Evolutionary conservation across 257 asterid genomes (phyloP).

Genomic region (Echium plantagineum): DNA sequence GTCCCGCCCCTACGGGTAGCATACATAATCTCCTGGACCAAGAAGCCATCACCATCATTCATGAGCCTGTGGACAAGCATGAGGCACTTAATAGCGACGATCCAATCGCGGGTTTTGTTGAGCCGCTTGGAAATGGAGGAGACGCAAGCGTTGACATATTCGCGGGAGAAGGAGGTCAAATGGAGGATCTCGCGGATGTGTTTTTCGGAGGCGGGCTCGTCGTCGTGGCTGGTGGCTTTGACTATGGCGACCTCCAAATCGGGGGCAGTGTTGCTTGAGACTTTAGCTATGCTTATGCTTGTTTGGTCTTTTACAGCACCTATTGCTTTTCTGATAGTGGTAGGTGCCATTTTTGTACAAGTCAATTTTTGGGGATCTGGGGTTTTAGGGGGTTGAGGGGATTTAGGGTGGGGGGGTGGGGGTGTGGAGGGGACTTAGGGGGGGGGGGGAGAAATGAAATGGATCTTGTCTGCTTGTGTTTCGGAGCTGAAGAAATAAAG

Average conservation of each 20-base stretch:
- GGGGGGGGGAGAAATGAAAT: too few relatives aligned
- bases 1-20: constrained; percentile 52
- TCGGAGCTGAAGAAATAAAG: too few relatives aligned
- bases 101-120: constrained; percentile 59
- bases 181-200: constrained; percentile 44
- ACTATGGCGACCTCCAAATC: constrained; percentile 52
- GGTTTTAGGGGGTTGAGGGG: neutral
- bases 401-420: too few relatives aligned
- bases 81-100: constrained; percentile 48
- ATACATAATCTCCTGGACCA: constrained; percentile 46
- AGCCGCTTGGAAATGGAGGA: constrained; percentile 32
- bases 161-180: constrained; percentile 39
- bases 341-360: constrained; percentile 35
- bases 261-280: constrained; percentile 54
- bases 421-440: too few relatives aligned
- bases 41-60: constrained; percentile 36
- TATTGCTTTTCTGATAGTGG: constrained; percentile 47
- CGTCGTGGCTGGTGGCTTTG: constrained; percentile 63
- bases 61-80: constrained; percentile 44
- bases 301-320: constrained; percentile 69
- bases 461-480: too few relatives aligned
- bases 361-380: neutral
- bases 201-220: constrained; percentile 55
- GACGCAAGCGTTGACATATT: constrained; percentile 41
- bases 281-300: constrained; percentile 56